Percentiles rank a stretch among this genome's conserved stretches.
phyloP scores from a whole-genome alignment of 1,284 basidiomycete species.

The Ustanciosporium gigantosporum region DNA sequence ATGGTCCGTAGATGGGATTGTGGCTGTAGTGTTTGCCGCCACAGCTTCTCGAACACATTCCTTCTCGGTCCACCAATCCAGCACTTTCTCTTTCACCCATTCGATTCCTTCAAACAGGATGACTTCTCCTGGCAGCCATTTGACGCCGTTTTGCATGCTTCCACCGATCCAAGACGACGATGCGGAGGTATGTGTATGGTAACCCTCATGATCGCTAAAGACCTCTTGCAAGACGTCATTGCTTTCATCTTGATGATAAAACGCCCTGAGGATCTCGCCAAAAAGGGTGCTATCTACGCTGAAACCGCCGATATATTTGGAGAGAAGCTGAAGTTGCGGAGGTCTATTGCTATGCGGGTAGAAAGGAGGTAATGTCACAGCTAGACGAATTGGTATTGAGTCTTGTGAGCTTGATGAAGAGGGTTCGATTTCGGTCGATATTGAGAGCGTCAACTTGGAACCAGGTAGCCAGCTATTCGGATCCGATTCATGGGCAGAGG shows the following conservation, averaged over 20 bases:
- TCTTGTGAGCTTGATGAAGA: too few relatives aligned
- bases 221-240: slow-evolving; percentile 4
- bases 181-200: too few relatives aligned
- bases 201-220: too few relatives aligned
- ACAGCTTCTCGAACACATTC: slow-evolving; percentile 3
- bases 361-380: slow-evolving; percentile 44
- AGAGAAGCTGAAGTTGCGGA: slow-evolving; percentile 56
- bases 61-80: slow-evolving; percentile 40
- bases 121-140: slow-evolving; percentile 47
- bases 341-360: slow-evolving; percentile 43
- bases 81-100: slow-evolving; percentile 50
- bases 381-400: slow-evolving; percentile 40
- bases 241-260: slow-evolving; percentile 31
- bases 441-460: slow-evolving; percentile 24
- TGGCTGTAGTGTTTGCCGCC: background rate
- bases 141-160: slow-evolving; percentile 16
- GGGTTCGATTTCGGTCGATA: slow-evolving; percentile 27
- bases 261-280: slow-evolving; percentile 50
- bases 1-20: background rate
- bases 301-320: slow-evolving; percentile 50
- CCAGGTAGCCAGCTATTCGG: slow-evolving; percentile 25
- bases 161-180: slow-evolving; percentile 9
- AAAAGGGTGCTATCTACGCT: slow-evolving; percentile 53
- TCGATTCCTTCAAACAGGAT: slow-evolving; percentile 61
- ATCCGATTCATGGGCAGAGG: slow-evolving; percentile 8